A percentile compares a stretch with the other conserved stretches of the same genome.
Conservation (phyloP, 495 filamentous ascomycete species). For the Cladorrhinum samala region DNA sequence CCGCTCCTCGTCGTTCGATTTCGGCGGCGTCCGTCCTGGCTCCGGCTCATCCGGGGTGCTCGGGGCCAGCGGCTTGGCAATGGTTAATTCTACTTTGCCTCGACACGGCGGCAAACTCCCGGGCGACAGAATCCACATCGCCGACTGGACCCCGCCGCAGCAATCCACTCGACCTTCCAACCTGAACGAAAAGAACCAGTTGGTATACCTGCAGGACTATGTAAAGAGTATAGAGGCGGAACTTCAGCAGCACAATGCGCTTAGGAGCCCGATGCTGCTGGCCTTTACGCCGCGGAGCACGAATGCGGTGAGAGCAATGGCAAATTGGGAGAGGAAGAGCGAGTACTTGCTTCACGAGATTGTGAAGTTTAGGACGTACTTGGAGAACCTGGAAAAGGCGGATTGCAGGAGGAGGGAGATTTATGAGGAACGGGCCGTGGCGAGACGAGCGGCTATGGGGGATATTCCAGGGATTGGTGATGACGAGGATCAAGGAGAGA, state of each 20-base stretch:
- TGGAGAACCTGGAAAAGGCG: conserved; percentile 62
- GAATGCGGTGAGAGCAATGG: conserved; percentile 75
- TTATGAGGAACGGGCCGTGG: conserved; percentile 43
- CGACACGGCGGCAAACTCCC: conserved; percentile 53
- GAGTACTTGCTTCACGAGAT: conserved; percentile 89
- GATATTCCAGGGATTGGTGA: conserved; percentile 25
- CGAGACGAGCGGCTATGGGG: conserved; percentile 30
- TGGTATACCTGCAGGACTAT: conserved; percentile 66
- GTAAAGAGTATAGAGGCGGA: conserved; percentile 84
- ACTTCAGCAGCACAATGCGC: conserved; percentile 76
- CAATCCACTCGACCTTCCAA: conserved; percentile 82
- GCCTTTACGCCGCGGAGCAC: conserved; percentile 84
- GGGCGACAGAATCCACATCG: conserved; percentile 77
- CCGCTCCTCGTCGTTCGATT: conserved; percentile 38
- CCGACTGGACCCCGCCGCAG: conserved; percentile 88
- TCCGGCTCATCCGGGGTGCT: conserved; percentile 66
- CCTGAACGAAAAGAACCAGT: conserved; percentile 72
- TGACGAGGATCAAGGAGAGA: too few species aligned
- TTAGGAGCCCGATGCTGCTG: conserved; percentile 75
- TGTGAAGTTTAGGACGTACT: conserved; percentile 92
- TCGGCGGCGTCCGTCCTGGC: conserved; percentile 34
- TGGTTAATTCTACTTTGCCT: conserved; percentile 6
- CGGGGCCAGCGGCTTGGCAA: conserved; percentile 40
- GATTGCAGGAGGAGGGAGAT: conserved; percentile 38
- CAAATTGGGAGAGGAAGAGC: conserved; percentile 95